Percentiles rank a stretch among this genome's conserved stretches.
These are phyloP conservation scores for Phaeoacremonium minimum DNA, from an alignment of 2,329 filamentous ascomycete species.

Conservation along the genomic window DNA sequence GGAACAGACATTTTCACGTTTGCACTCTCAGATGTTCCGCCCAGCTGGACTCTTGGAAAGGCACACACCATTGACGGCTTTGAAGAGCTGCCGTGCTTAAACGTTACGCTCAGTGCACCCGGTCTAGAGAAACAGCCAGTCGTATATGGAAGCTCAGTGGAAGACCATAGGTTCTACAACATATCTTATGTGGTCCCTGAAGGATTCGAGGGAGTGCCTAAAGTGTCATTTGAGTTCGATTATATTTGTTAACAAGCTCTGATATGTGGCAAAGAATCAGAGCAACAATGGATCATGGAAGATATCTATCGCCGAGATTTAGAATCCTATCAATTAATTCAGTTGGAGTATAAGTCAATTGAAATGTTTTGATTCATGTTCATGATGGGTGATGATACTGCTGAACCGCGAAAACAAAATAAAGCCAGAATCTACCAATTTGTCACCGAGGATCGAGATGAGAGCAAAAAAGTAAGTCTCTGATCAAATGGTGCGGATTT, in stretches of 20 bases:
- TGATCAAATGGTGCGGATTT: too few species aligned
- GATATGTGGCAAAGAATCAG: too few species aligned
- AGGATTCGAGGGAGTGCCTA: slow-evolving; percentile 26
- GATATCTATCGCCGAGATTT: too few species aligned
- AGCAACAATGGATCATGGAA: too few species aligned
- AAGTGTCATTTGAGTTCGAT: slow-evolving; percentile 3
- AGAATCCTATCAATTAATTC: too few species aligned
- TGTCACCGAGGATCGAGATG: too few species aligned
- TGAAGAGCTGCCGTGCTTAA: slow-evolving; percentile 30
- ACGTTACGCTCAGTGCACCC: slow-evolving; percentile 28
- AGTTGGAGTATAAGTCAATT: too few species aligned
- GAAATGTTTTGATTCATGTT: too few species aligned
- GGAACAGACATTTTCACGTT: slow-evolving; percentile 34
- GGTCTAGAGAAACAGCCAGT: slow-evolving; percentile 29
- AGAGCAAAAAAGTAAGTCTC: too few species aligned
- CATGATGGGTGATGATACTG: too few species aligned
- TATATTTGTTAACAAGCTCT: slow-evolving; percentile 9
- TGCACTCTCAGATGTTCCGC: slow-evolving; percentile 30
- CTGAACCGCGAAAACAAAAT: too few species aligned
- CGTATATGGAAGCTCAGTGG: slow-evolving; percentile 28
- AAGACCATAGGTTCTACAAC: slow-evolving; percentile 38
- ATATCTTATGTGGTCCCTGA: slow-evolving; percentile 37
- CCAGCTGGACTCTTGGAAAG: slow-evolving; percentile 27
- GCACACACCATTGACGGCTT: slow-evolving; percentile 23
- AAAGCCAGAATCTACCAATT: too few species aligned